These are phyloP conservation scores for Juncus inflexus DNA, from an alignment of 176 grass and related monocot genomes.

Conservation along the genomic window DNA sequence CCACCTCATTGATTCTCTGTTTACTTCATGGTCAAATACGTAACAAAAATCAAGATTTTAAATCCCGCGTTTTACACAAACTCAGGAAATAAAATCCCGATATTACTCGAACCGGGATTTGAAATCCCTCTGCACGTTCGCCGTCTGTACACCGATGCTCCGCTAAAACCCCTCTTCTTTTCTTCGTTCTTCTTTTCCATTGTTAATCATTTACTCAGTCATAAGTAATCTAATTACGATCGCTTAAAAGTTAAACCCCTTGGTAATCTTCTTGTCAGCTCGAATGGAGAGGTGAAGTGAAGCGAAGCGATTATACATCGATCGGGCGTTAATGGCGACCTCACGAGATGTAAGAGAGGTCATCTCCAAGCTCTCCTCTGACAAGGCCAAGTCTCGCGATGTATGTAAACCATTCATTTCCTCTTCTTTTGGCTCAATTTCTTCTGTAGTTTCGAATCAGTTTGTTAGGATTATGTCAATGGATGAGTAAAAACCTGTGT, in stretches of 20 bases:
- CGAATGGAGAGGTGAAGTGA: conserved; percentile 2
- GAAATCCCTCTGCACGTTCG: no score
- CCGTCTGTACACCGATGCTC: no score
- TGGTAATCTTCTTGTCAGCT: neutral
- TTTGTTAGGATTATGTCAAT: neutral
- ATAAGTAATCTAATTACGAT: no score
- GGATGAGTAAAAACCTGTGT: neutral
- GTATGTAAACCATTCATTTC: conserved; percentile 19
- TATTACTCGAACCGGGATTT: no score
- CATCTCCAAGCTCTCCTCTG: conserved; percentile 76
- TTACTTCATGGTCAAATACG: no score
- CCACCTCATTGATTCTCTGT: no score
- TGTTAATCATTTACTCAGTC: no score
- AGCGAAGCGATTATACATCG: neutral
- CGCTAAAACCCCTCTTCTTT: no score
- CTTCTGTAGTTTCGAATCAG: neutral
- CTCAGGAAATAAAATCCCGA: no score
- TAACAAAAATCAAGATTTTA: no score
- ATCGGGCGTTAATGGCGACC: conserved; percentile 37
- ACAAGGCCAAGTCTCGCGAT: conserved; percentile 56
- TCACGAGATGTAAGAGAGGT: conserved; percentile 57
- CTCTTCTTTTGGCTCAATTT: neutral
- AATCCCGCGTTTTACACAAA: no score
- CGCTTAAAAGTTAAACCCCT: neutral
- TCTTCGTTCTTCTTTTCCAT: no score